Conservation (phyloP, 257 asterid genomes). For the Rauvolfia tetraphylla region DNA sequence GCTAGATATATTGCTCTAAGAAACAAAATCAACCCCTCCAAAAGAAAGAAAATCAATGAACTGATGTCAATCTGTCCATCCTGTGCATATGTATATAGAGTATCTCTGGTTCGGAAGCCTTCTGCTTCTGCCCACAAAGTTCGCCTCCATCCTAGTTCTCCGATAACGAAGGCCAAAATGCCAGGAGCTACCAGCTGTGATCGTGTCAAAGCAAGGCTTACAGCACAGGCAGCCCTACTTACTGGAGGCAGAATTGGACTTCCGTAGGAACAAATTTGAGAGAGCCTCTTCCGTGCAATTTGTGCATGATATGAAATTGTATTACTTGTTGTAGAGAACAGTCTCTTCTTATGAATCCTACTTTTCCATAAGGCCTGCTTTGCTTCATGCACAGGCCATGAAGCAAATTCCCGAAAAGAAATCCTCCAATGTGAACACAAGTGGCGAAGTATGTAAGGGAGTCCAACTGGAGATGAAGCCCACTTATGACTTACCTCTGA, state of each 20-base stretch:
- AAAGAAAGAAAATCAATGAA: slow-evolving; percentile 47
- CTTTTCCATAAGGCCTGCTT: slow-evolving; percentile 39
- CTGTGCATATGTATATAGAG: slow-evolving; percentile 53
- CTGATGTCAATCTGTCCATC: slow-evolving; percentile 52
- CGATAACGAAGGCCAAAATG: slow-evolving; percentile 55
- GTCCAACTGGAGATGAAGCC: slow-evolving; percentile 29
- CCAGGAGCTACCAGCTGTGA: slow-evolving; percentile 85
- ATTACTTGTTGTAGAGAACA: slow-evolving; percentile 29
- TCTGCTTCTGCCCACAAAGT: slow-evolving; percentile 53
- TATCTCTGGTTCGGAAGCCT: slow-evolving; percentile 42
- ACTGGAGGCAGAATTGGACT: slow-evolving; percentile 53
- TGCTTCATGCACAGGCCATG: slow-evolving; percentile 29
- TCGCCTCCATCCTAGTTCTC: slow-evolving; percentile 53
- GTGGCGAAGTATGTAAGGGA: slow-evolving; percentile 26
- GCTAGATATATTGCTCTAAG: slow-evolving; percentile 61
- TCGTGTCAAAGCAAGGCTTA: slow-evolving; percentile 70
- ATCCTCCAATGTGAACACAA: slow-evolving; percentile 31
- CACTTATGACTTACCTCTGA: slow-evolving; percentile 28
- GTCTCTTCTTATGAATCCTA: slow-evolving; percentile 22
- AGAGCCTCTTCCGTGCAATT: slow-evolving; percentile 62
- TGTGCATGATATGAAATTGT: slow-evolving; percentile 46
- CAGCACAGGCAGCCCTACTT: slow-evolving; percentile 63
- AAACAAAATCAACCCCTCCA: slow-evolving; percentile 64
- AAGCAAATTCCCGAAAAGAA: slow-evolving; percentile 42
- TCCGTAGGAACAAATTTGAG: slow-evolving; percentile 44